Evolutionary conservation across 208 protist genomes (phyloP).

Genomic region (Tritrichomonas musculus): DNA sequence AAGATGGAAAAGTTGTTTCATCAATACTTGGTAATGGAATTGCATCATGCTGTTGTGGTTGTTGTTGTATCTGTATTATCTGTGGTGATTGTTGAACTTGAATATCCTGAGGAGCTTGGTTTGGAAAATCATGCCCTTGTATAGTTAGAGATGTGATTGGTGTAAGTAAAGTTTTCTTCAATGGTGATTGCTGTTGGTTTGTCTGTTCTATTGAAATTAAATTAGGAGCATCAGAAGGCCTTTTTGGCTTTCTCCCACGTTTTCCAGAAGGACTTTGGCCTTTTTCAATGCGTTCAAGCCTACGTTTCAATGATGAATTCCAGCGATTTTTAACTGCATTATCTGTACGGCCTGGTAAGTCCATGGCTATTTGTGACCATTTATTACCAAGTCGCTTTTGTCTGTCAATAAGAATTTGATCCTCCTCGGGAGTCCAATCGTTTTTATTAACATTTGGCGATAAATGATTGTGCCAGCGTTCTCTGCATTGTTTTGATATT

Average conservation of each 20-base stretch:
- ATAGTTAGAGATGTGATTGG: too few species aligned
- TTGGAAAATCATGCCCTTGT: too few species aligned
- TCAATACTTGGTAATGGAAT: too few species aligned
- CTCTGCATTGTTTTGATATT: not conserved
- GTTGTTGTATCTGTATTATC: too few species aligned
- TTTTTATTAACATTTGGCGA: not conserved
- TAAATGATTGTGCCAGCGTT: not conserved
- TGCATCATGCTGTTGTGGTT: too few species aligned
- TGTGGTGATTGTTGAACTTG: too few species aligned
- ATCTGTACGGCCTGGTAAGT: not conserved
- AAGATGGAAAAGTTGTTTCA: too few species aligned
- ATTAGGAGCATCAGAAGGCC: not conserved
- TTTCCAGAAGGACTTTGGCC: not conserved
- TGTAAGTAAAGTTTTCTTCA: too few species aligned
- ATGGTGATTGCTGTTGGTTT: too few species aligned
- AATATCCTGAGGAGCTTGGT: too few species aligned
- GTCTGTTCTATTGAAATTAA: not conserved
- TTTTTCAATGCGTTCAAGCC: not conserved
- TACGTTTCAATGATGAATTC: not conserved
- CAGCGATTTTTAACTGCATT: not conserved
- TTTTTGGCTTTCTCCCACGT: slow-evolving; percentile 15
- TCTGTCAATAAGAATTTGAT: not conserved
- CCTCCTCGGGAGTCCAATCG: not conserved
- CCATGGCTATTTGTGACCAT: not conserved
- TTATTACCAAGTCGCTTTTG: not conserved